Evolutionary conservation across 2,329 filamentous ascomycete genomes (phyloP).

Genomic region (Mollisiaceae sp.): DNA sequence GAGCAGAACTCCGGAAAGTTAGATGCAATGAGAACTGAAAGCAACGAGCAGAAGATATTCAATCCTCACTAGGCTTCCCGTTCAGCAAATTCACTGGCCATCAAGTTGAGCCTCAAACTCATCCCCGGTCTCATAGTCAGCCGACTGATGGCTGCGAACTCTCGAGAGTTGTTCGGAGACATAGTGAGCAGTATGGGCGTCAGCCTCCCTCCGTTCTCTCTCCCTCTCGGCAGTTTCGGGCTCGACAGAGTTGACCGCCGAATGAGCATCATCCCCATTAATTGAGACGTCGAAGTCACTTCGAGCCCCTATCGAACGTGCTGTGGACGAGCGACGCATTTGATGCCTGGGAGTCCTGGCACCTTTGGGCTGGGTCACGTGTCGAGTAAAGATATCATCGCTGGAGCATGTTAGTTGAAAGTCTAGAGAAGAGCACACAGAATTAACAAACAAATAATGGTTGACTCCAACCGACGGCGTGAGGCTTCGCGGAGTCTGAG

Average conservation of each 20-base stretch:
- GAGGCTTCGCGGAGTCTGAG: constrained; percentile 92
- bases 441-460: too few species aligned
- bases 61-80: neutral
- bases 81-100: constrained; percentile 30
- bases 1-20: constrained; percentile 7
- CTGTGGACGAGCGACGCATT: constrained; percentile 79
- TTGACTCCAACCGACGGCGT: constrained; percentile 79
- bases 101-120: constrained; percentile 66
- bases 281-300: constrained; percentile 72
- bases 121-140: constrained; percentile 53
- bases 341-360: constrained; percentile 53
- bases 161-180: constrained; percentile 80
- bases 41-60: neutral
- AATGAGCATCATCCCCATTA: constrained; percentile 50
- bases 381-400: constrained; percentile 80
- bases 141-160: constrained; percentile 60
- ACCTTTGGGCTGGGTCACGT: constrained; percentile 47
- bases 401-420: too few species aligned
- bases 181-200: constrained; percentile 79
- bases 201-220: constrained; percentile 58
- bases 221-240: constrained; percentile 58
- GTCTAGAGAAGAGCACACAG: too few species aligned
- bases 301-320: constrained; percentile 80
- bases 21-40: neutral
- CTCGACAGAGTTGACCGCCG: constrained; percentile 50